Base-by-base conservation (phyloP, 805 yeast genomes). In the Tetrapisispora nanseiensis region DNA sequence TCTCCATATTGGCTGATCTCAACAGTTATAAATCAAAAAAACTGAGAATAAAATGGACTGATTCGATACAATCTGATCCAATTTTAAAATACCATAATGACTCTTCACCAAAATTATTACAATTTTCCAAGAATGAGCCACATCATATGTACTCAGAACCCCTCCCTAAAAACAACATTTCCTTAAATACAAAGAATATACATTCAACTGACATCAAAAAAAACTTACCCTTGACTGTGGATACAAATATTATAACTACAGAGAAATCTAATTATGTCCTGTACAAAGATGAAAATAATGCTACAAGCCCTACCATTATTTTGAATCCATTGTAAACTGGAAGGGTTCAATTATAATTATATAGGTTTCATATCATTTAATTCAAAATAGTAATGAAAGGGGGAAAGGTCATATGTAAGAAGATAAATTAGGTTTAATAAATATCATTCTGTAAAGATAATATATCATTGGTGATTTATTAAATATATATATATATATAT, bases 61-160 rank as follows among this genome's bases (percentile, higher is more conserved):
- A 13, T 16, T 18, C 22, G 2, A 24, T 26, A 24, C 38, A 21
- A 6, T 24, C 24, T 11, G 15, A 35, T 4, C 10, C 38, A 4
- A 5, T 18, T 16, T 20, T 37, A 12, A 27, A 19, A 22, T 37
- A 13, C 23, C 20, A 22, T 37, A 22, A 22, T 16, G 35, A 37
- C 7, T 56, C 50, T 15, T 57, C 62, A 2, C 63, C 65, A 7
- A 59, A 61, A 6, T 37, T 57, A 40, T 33, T 60, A 39, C 52
- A 48, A 44, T 54, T 58, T 41, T 48, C 48, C 13, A 44, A 48
- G 13, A 50, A 56, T 32, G 48, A 52, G 15, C 50, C 56, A 40
- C 42, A 48, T 26, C 55, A 53, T 34, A 51, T 47, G 35, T 60
- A 60, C 39, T 49, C 52, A 42, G 65, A 60, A 39, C 65, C 65